Base-by-base conservation (phyloP, 2,329 filamentous ascomycete species). In the Arthrinium puccinioides region DNA sequence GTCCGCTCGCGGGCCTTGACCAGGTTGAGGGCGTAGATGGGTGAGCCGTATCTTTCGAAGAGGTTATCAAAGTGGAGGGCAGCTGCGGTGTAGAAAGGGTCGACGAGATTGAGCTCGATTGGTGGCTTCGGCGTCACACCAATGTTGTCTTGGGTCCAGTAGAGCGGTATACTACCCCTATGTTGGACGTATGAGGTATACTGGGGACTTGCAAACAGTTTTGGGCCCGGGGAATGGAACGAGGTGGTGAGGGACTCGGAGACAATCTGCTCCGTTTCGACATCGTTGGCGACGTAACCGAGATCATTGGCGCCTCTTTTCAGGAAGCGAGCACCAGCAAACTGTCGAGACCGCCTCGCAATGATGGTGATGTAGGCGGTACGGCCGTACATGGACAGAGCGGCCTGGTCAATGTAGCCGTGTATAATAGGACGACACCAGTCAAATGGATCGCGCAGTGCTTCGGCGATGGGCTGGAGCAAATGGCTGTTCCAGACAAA, bases 151-250 rank as follows among this genome's bases (percentile, higher is more conserved):
- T 98, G 92, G 0, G 88, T 94, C 94, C 94, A 98, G 59, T 95
- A 88, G 0, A 98, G 70, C 4, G 92, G 92, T 41, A 98, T 98
- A 48, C 92, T 97, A 19, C 94, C 94, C 46, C 92, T 78, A 56
- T 98, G 92, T 56, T 98, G 92, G 2, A 98, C 83, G 59, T 95
- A 97, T 0, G 92, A 97, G 4, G 92, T 97, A 58, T 90, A 96
- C 20, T 87, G 84, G 2, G 90, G 87, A 53, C 84, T 97, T 5
- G 87, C 81, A 56, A 87, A 96, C 9, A 95, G 73, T 33, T 78
- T 79, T 4, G 85, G 86, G 0, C 88, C 90, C 5, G 92, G 87
- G 4, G 86, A 84, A 63, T 98, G 92, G 50, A 98, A 96, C 0
- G 92, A 96, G 1, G 92, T 98, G 1, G 88, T 96, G 35, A 90